Base-by-base conservation (phyloP, 2,329 filamentous ascomycete genomes). In the Byssoonygena ceratinophila region DNA sequence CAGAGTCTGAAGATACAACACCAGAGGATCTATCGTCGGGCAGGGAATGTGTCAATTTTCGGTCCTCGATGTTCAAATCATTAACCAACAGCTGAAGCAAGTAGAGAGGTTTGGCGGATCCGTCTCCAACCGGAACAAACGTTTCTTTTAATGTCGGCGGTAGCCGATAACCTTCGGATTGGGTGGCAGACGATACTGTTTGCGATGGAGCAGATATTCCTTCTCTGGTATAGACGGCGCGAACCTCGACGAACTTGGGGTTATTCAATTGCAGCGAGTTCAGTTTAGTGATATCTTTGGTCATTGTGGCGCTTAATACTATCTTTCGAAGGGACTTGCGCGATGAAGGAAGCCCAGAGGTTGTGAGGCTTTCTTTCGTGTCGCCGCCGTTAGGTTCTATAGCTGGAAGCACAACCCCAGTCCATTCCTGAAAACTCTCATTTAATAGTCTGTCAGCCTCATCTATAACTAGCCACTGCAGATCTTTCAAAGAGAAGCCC, bases 361-460 rank as follows among this genome's bases (percentile, higher is more conserved):
- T n/a, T n/a, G n/a, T n/a, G n/a, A n/a, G n/a, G n/a, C n/a, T n/a
- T n/a, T n/a, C 63, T 27, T 75, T 75, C 1, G 71, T 66, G 39
- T 74, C 73, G 1, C 66, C 66, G 1, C 66, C 67, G 34, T 75
- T 74, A 56, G 87, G 74, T 41, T 73, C 78, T 63, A 80, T 59
- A 1, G 73, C 73, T 20, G 68, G 66, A 61, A 87, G 83, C 5
- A 92, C 79, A 0, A 83, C 71, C 37, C 82, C 80, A 2, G 94
- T 74, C 90, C 90, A 96, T 61, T 91, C 85, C 65, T 96, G 90
- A 67, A 92, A 96, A 62, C 85, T 90, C 66, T 97, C 87, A 40
- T 90, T 85, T 4, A 97, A 77, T 11, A 97, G 74, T 64, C 92
- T 88, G 67, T 97, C 91, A 9, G 91, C 92, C 69, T 97, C 91